Base-by-base conservation (phyloP, 2,329 filamentous ascomycete genomes). In the Diaporthe sp. region DNA sequence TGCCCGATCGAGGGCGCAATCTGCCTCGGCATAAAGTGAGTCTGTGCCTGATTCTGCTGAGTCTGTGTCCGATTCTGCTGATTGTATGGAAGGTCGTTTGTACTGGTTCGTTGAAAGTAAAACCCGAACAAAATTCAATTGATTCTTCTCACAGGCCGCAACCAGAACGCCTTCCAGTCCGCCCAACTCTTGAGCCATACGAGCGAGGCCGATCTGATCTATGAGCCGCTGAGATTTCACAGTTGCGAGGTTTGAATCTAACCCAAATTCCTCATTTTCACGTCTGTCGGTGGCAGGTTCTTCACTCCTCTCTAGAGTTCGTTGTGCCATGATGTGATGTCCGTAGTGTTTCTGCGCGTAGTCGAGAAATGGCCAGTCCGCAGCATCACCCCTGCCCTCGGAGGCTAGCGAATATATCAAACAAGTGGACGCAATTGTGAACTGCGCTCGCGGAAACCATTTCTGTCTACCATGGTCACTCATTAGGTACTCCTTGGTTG, bases 281-380 rank as follows among this genome's bases (percentile, higher is more conserved):
- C 7, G 4, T 6, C 1, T 0, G 47, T 8, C 47, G 2, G 6
- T 1, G 17, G 22, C 19, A 25, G 10, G 9, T 13, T 12, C 47
- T 50, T 50, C 3, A 10, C 9, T 1, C 10, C n/a, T 50, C 13
- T 25, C 47, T 22, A 50, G 47, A 50, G 2, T 50, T 25, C 7
- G 47, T 1, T 50, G 47, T 12, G 47, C 47, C 47, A 50, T 50
- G n/a, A 50, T 50, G 47, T 50, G 47, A 50, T 50, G 47, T 9
- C 47, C 47, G 4, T 50, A 50, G 22, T 50, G 47, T 13, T 50
- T 50, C n/a, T 50, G 47, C 12, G 47, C 47, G 2, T 50, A 50
- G 7, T 50, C 47, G n/a, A 50, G 47, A 50, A 50, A 50, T 50
- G 47, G 47, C 9, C 47, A 50, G 22, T 50, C n/a, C 9, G 47